Conservation (phyloP, 257 asterid species). For the Solanum neorickii region DNA sequence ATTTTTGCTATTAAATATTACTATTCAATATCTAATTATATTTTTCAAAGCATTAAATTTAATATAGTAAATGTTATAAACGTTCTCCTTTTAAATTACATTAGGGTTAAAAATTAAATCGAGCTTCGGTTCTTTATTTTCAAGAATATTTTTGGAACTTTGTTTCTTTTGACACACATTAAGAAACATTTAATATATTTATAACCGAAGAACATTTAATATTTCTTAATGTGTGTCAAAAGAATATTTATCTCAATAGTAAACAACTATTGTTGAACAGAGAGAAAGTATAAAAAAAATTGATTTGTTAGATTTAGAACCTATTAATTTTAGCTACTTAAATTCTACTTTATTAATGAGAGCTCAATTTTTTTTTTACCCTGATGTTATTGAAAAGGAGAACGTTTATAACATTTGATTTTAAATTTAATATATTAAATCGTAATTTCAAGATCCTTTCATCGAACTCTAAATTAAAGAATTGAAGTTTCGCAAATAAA, state of each 20-base stretch:
- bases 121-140: not conserved
- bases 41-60: too few species aligned
- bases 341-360: too few species aligned
- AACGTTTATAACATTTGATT: not conserved
- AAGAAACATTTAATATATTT: too few species aligned
- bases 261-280: not conserved
- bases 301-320: not conserved
- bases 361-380: not conserved
- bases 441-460: accelerated
- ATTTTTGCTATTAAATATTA: not conserved
- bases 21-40: not conserved
- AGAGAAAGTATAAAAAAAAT: too few species aligned
- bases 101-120: not conserved
- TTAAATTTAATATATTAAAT: too few species aligned
- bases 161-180: not conserved
- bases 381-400: not conserved
- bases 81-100: not conserved
- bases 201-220: too few species aligned
- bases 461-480: too few species aligned
- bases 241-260: not conserved
- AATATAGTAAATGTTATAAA: not conserved
- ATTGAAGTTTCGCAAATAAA: too few species aligned
- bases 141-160: too few species aligned
- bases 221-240: not conserved
- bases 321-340: not conserved